Conservation (phyloP, 208 protist species). For the Acanthamoeba polyphaga region DNA sequence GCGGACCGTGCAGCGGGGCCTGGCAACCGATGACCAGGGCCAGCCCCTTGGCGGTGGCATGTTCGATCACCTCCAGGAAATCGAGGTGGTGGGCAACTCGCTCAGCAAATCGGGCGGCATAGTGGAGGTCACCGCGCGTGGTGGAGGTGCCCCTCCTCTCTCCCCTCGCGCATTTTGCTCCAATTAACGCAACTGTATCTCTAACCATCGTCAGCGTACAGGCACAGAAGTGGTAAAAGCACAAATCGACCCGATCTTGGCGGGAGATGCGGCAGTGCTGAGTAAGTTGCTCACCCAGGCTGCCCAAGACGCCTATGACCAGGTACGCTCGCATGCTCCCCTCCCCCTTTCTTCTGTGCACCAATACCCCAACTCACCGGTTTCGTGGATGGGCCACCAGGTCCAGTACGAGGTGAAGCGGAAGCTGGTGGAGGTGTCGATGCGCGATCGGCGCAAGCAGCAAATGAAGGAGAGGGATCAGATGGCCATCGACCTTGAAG, state of each 20-base stretch:
- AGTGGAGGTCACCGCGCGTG: conserved; percentile 9
- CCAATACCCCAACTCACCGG: neutral
- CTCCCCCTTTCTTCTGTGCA: neutral
- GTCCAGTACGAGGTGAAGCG: conserved; percentile 19
- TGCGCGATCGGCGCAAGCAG: conserved; percentile 42
- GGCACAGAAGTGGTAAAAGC: neutral
- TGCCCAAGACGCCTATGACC: conserved; percentile 16
- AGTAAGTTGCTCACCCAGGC: conserved; percentile 3
- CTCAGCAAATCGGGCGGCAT: conserved; percentile 11
- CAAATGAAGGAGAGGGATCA: neutral
- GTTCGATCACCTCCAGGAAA: conserved; percentile 23
- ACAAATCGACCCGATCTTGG: neutral
- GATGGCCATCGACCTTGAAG: neutral
- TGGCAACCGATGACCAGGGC: neutral
- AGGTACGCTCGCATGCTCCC: neutral
- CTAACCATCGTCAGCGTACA: neutral
- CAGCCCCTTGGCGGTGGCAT: neutral
- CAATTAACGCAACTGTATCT: neutral
- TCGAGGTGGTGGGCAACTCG: neutral
- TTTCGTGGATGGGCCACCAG: neutral
- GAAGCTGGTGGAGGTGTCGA: conserved; percentile 22
- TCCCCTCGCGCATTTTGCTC: neutral
- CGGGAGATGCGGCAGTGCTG: neutral
- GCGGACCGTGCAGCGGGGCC: neutral
- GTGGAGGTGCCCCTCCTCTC: neutral